Evolutionary conservation across 2,329 filamentous ascomycete genomes (phyloP).

Genomic region (Drechslerella dactyloides): DNA sequence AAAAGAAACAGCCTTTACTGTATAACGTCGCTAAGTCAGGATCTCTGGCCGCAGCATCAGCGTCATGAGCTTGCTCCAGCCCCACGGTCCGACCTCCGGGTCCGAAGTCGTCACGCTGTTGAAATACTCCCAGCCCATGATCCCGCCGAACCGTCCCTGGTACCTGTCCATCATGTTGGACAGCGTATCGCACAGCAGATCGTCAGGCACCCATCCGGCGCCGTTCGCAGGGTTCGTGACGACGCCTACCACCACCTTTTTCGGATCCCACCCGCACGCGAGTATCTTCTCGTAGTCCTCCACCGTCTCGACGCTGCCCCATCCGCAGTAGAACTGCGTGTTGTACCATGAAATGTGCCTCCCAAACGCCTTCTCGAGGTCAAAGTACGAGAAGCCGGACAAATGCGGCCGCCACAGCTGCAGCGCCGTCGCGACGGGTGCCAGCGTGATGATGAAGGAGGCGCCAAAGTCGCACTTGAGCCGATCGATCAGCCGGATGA

Average conservation of each 20-base stretch:
- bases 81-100: conserved; percentile 58
- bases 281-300: conserved; percentile 64
- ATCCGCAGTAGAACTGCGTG: conserved; percentile 90
- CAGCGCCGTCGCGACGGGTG: conserved; percentile 79
- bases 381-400: conserved; percentile 80
- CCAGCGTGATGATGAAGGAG: conserved; percentile 77
- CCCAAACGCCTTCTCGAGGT: conserved; percentile 69
- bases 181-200: conserved; percentile 60
- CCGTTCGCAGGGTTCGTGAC: conserved; percentile 81
- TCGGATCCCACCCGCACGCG: conserved; percentile 71
- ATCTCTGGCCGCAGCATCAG: conserved; percentile 54
- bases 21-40: background rate
- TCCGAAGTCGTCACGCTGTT: conserved; percentile 61
- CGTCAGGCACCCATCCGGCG: conserved; percentile 68
- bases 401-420: conserved; percentile 67
- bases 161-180: conserved; percentile 36
- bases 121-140: conserved; percentile 97
- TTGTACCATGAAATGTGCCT: conserved; percentile 74
- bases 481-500: conserved; percentile 71
- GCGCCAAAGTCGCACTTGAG: conserved; percentile 73
- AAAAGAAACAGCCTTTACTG: conserved; percentile 6
- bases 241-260: conserved; percentile 78
- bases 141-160: conserved; percentile 68
- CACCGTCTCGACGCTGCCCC: conserved; percentile 67
- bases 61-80: conserved; percentile 67